Base-by-base conservation (phyloP, 306 rosid genomes). In the Sphenostylis stenocarpa region DNA sequence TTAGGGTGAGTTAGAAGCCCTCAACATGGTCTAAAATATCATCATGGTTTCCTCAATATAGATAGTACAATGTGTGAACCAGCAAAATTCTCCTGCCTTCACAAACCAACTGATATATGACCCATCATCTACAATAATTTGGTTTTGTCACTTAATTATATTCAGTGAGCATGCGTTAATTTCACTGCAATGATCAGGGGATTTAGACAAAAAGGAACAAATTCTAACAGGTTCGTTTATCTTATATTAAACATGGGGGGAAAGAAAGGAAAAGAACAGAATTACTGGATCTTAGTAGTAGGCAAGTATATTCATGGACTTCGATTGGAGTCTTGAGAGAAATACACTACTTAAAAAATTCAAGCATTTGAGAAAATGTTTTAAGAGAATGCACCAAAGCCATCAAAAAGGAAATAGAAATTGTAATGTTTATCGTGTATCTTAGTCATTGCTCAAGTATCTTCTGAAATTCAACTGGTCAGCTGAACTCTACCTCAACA, bases 1-100 rank as follows among this genome's bases (percentile, higher is more conserved):
- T 24, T 38, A 53, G 16, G 41, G 67, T 55, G 62, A 36, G 20
- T 7, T 19, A 23, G 16, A 71, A 29, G 19, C 7, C 57, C 33
- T 61, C 8, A 29, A 34, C 14, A 34, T 33, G 19, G 15, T 10
- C 38, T 28, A 38, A 16, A 41, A 24, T 44, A 7, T 45, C 60
- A 74, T 26, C 60, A 74, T 26, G 21, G 58, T 73, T 60, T 39
- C 72, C 21, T 66, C 44, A 10, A 48, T 41, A 36, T n/a, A 62
- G 65, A 17, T 16, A 5, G 47, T 19, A 6, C 36, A 71, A 15
- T 20, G 52, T 12, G 16, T 24, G n/a, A n/a, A 57, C 16, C 26
- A 55, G 34, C 16, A 12, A 36, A 72, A 38, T 38, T 16, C 4
- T 53, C 23, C 62, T 11, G n/a, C 34, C 58, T 55, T 55, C n/a